Base-by-base conservation (phyloP, 208 protist species). In the Crithidia brevicula region DNA sequence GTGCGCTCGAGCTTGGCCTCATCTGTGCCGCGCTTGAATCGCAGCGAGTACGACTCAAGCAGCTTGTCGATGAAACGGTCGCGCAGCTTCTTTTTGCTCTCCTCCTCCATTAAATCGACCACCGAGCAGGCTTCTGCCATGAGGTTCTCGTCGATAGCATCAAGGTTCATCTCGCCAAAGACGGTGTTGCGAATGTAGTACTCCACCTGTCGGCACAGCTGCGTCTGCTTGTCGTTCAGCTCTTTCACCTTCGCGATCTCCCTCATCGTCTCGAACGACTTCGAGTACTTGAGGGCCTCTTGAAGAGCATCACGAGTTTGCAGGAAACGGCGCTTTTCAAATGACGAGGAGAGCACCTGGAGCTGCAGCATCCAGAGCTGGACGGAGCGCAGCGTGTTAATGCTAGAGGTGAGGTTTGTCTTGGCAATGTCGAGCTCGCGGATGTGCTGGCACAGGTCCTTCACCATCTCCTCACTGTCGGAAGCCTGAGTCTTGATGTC, bases 391-490 rank as follows among this genome's bases (percentile, higher is more conserved):
- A 98, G 79, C 16, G 93, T 96, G 67, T 87, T 96, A 62, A 98
- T 98, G 51, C 89, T 93, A 10, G 79, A 33, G 2, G 92, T 97
- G 8, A 98, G 81, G 64, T 98, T 97, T 11, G 79, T 95, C 69
- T 99, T 99, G 31, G 94, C 97, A 53, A 88, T 96, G 72, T 99
- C 97, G 18, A 99, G 85, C 52, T 90, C 79, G 57, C 92, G 85
- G 61, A 99, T 98, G 72, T 98, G 89, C 31, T 91, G 90, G 53
- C 95, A 98, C 42, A 99, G 81, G 47, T 97, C 91, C 43, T 92
- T 88, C 47, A 98, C 93, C 23, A 97, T 98, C 47, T 93, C 83
- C 76, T 98, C 96, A 59, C 88, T 97, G 65, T 98, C 82, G 18
- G 86, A 88, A 6, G 96, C 95, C 67, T 96, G 97, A 0, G 65